These are phyloP conservation scores for Aphanomyces cochlioides DNA, from an alignment of 352 stramenopile genomes.

Conservation along the genomic window DNA sequence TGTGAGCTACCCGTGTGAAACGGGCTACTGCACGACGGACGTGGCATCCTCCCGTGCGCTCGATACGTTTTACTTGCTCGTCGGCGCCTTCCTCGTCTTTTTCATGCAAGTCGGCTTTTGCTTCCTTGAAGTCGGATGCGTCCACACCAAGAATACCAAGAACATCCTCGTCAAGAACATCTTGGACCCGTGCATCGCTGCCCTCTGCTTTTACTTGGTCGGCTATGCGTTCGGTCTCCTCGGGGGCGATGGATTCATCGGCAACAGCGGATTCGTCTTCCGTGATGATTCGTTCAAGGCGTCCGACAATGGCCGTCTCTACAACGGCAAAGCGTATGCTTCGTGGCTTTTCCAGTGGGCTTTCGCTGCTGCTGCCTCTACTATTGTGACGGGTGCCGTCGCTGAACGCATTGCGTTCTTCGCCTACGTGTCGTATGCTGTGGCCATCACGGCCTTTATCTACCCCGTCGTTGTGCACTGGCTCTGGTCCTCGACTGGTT, in stretches of 20 bases:
- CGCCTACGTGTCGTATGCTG: constrained; percentile 57
- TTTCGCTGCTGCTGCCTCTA: constrained; percentile 58
- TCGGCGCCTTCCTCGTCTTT: constrained; percentile 46
- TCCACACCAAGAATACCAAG: constrained; percentile 54
- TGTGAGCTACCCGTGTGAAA: background rate
- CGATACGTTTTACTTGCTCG: constrained; percentile 38
- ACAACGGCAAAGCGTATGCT: constrained; percentile 39
- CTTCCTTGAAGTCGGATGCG: constrained; percentile 61
- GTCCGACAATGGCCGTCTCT: background rate
- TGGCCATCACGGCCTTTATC: constrained; percentile 54
- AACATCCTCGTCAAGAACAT: constrained; percentile 82
- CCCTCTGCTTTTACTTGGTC: constrained; percentile 48
- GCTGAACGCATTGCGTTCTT: constrained; percentile 54
- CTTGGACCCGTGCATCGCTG: constrained; percentile 56
- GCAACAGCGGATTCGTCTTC: constrained; percentile 33
- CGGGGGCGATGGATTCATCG: constrained; percentile 30
- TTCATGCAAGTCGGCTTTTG: constrained; percentile 65
- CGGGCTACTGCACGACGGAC: background rate
- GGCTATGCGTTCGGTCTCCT: constrained; percentile 60
- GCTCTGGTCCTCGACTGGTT: constrained; percentile 40
- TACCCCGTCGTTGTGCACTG: constrained; percentile 70
- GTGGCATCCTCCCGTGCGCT: constrained; percentile 7
- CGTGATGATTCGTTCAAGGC: constrained; percentile 26
- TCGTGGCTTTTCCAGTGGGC: constrained; percentile 68
- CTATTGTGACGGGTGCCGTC: constrained; percentile 68